Percentiles rank a stretch among this genome's conserved stretches.
Evolutionary conservation across 1,284 basidiomycete genomes (phyloP).

Genomic region (Fomitopsis pinicola): DNA sequence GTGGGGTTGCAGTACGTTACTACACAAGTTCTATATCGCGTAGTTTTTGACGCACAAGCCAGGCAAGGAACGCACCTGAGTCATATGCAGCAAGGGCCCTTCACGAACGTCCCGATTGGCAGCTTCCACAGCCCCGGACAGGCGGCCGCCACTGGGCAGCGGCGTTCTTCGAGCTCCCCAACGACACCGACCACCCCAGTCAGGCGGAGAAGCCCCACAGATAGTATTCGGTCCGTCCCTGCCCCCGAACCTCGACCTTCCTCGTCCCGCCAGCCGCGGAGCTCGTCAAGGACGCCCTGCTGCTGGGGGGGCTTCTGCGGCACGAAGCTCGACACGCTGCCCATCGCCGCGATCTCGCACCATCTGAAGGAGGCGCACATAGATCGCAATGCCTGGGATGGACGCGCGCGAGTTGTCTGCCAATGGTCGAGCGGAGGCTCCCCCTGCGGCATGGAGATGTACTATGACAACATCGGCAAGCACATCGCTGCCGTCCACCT

Average conservation of each 20-base stretch:
- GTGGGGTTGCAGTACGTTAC: neutral
- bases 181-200: neutral
- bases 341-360: constrained; percentile 1
- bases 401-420: neutral
- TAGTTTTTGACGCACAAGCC: neutral
- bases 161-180: neutral
- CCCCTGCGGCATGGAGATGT: neutral
- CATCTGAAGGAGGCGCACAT: constrained; percentile 1
- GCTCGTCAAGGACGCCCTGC: neutral
- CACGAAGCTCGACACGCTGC: neutral
- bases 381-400: neutral
- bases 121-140: neutral
- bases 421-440: neutral
- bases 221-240: neutral
- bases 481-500: neutral
- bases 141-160: neutral
- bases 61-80: neutral
- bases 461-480: constrained; percentile 1
- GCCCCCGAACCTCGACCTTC: neutral
- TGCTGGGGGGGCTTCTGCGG: constrained; percentile 1
- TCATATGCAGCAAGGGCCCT: neutral
- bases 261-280: neutral
- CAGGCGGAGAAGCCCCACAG: neutral
- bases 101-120: neutral
- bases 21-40: too few relatives aligned